Evolutionary conservation across 2,329 filamentous ascomycete genomes (phyloP), one percentile per base, ranked within the genome.

Genomic region (Chaetomium sp.): DNA sequence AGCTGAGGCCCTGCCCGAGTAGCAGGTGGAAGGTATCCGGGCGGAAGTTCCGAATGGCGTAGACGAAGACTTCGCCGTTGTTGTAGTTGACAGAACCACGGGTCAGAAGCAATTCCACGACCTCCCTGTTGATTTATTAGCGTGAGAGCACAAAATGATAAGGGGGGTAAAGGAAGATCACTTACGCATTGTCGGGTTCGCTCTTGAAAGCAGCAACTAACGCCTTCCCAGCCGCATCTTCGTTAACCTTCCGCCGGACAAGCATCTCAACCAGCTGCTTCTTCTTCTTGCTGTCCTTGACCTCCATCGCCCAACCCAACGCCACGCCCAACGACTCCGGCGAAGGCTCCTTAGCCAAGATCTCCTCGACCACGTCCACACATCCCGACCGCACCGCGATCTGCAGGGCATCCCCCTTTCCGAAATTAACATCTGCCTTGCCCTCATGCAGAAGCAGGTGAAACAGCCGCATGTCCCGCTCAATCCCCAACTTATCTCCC

Each of bases 21-120:
- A 67, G 60, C 6, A 66, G 46, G 6, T 56, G 61, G 19, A 67
- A 61, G 4, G 56, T 55, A 5, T 64, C 61, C 5, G 49, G 46
- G 4, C 59, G 60, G 44, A 61, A 61, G 33, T 60, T 64, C 1
- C 61, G 58, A 34, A 65, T 60, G n/a, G 64, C 62, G 33, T 60
- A 58, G 4, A 62, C 54, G 37, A 66, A 65, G n/a, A 60, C 62
- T 34, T 67, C 62, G 2, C 65, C 65, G 33, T 62, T 61, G 53
- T 66, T 65, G 55, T 64, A 62, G 42, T 67, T 65, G 8, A 66
- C 62, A 1, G 61, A 63, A 8, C 60, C 61, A 6, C 59, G 53
- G 2, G 57, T 60, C 8, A 67, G 54, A 4, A 67, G 61, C 1
- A 64, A 38, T 41, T 63, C 50, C 10, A 64, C 57, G 5, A 67